phyloP scores from a whole-genome alignment of 2,329 filamentous ascomycete genomes.

The Myriosclerotinia scirpicola region DNA sequence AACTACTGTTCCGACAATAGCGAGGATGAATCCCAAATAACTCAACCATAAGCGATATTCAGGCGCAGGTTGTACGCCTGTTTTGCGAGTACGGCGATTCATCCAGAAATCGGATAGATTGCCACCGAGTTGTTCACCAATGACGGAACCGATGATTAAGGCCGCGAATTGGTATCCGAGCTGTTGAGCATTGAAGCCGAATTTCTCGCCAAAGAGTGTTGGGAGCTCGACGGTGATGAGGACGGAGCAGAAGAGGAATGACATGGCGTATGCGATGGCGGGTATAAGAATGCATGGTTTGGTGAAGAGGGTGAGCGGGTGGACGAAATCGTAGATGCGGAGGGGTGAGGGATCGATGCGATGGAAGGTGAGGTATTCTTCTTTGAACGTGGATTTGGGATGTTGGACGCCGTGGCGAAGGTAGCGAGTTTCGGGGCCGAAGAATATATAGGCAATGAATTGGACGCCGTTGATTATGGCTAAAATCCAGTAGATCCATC shows the following conservation, averaged over 20 bases:
- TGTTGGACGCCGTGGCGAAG: slow-evolving; percentile 38
- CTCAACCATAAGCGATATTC: slow-evolving; percentile 59
- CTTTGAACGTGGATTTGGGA: slow-evolving; percentile 33
- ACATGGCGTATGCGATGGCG: slow-evolving; percentile 55
- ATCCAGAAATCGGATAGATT: slow-evolving; percentile 55
- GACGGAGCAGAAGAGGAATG: slow-evolving; percentile 56
- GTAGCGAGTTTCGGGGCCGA: slow-evolving; percentile 58
- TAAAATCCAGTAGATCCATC: slow-evolving; percentile 41
- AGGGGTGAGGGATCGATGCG: slow-evolving; percentile 56
- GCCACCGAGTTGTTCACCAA: slow-evolving; percentile 60
- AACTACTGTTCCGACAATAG: slow-evolving; percentile 53
- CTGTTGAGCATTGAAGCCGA: slow-evolving; percentile 57
- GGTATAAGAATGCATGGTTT: slow-evolving; percentile 52
- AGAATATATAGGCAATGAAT: slow-evolving; percentile 55
- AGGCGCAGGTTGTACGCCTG: slow-evolving; percentile 41
- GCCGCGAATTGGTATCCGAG: slow-evolving; percentile 58
- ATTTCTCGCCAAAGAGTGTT: slow-evolving; percentile 55
- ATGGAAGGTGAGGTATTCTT: slow-evolving; percentile 44
- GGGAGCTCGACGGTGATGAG: slow-evolving; percentile 59
- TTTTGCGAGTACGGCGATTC: slow-evolving; percentile 43
- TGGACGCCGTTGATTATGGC: slow-evolving; percentile 58
- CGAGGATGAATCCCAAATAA: slow-evolving; percentile 52
- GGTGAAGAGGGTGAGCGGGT: slow-evolving; percentile 47
- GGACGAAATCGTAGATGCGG: slow-evolving; percentile 51
- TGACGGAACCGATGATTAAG: slow-evolving; percentile 55